Evolutionary conservation across 768 basidiomycete genomes (phyloP), one percentile per base, ranked within the genome.

Genomic region (Arthromyces matolae): DNA sequence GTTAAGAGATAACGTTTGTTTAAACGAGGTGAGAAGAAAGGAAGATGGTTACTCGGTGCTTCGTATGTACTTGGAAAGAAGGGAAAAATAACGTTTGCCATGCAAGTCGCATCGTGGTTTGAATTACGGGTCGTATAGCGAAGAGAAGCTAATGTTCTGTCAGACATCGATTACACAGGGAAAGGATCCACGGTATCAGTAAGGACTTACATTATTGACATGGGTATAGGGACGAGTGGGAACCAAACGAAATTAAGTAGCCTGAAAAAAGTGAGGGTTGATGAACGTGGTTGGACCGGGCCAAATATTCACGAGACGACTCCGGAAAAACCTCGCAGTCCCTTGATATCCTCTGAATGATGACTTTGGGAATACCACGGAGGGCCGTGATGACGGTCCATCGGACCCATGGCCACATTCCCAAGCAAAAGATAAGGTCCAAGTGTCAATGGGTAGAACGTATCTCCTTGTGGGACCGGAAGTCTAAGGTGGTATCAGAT

Each of bases 271-370:
- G 19, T 19, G 27, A 42, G 29, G 32, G 28, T 13, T 28, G 27
- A 28, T 27, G 36, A n/a, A 8, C 32, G 13, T 16, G 4, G 13
- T 10, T n/a, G n/a, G 13, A 14, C 12, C 23, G 19, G 34, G 12
- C 9, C 12, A 22, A 27, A 9, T 33, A 40, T n/a, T n/a, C 22
- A 28, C 23, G 42, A 42, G 13, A 23, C 29, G 12, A 20, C 9
- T 18, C 8, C 42, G 53, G 49, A 23, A 31, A 51, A 54, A 50
- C 45, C 42, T 50, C 53, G 52, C 47, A n/a, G 13, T 19, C n/a
- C n/a, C n/a, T n/a, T n/a, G n/a, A n/a, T n/a, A n/a, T n/a, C n/a
- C n/a, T n/a, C n/a, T n/a, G n/a, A n/a, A n/a, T n/a, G 22, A 28
- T 24, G 19, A 4, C 16, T 33, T 39, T 29, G 16, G 35, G 29